Conservation (phyloP, 352 stramenopile species). For the Phytophthora megakarya region DNA sequence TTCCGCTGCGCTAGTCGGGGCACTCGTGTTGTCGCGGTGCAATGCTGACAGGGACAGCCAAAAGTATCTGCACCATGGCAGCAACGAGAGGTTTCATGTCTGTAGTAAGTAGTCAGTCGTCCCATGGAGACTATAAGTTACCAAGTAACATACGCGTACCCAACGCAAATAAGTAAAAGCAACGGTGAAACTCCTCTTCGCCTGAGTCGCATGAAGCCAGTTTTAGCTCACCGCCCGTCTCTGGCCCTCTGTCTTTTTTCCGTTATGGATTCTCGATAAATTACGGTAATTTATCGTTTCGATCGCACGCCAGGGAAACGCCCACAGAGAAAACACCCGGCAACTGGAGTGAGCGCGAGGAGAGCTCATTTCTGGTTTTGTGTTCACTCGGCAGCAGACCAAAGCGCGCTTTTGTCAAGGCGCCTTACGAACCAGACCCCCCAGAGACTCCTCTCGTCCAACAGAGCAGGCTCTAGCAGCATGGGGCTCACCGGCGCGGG, state of each 20-base stretch:
- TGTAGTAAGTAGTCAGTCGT: not conserved
- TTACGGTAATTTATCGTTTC: constrained; percentile 37
- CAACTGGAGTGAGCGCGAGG: constrained; percentile 9
- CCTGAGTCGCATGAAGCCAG: constrained; percentile 30
- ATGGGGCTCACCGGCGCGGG: constrained; percentile 57
- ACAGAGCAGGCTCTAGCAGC: constrained; percentile 32
- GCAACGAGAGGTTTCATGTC: not conserved
- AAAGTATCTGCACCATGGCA: not conserved
- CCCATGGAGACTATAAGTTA: too few relatives aligned
- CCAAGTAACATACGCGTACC: not conserved
- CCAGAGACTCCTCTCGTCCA: not conserved
- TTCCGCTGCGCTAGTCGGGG: constrained; percentile 32
- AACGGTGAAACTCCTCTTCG: constrained; percentile 21
- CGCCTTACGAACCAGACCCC: constrained; percentile 24
- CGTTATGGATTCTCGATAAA: constrained; percentile 38
- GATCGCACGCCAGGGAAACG: constrained; percentile 34
- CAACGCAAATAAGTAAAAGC: not conserved
- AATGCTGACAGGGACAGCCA: constrained; percentile 5
- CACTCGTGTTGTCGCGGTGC: constrained; percentile 23
- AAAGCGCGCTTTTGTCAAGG: constrained; percentile 28
- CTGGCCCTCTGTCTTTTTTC: constrained; percentile 20
- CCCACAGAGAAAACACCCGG: constrained; percentile 26
- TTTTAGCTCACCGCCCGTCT: constrained; percentile 19
- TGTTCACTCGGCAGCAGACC: constrained; percentile 46
- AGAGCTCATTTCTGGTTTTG: constrained; percentile 67